phyloP scores from a whole-genome alignment of 345 rosid species.

The Corchorus olitorius region DNA sequence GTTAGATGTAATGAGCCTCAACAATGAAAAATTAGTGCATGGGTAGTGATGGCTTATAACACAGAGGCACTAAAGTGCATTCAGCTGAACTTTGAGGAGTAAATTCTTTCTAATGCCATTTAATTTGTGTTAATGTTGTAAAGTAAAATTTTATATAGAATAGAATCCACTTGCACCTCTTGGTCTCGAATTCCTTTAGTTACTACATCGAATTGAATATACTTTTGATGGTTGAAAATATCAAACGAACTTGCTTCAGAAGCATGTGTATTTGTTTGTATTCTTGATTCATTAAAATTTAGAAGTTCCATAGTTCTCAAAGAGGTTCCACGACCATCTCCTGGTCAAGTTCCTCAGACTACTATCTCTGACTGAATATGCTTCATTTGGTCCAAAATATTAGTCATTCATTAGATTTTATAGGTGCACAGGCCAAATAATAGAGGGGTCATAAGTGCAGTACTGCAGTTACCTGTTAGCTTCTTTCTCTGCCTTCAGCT shows the following conservation, averaged over 20 bases:
- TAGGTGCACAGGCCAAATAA: no score
- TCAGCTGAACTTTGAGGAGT: neutral
- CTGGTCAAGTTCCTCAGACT: no score
- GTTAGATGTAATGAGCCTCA: neutral
- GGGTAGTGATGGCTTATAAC: no score
- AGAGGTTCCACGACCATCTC: no score
- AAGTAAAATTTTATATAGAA: neutral
- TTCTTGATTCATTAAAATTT: neutral
- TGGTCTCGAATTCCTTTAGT: neutral
- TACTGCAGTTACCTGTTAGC: neutral
- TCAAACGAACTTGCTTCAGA: neutral
- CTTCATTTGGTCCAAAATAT: no score
- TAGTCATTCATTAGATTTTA: no score
- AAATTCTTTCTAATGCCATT: neutral
- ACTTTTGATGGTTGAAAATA: neutral
- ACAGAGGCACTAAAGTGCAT: no score
- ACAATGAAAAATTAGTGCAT: neutral
- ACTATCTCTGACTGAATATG: no score
- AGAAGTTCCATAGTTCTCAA: neutral
- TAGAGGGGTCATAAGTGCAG: neutral
- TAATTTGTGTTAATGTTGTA: neutral
- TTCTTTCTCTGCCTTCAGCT: neutral
- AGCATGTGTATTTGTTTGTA: conserved; percentile 1
- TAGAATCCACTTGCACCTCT: neutral
- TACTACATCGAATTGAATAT: neutral